Base-by-base conservation (phyloP, 2,329 filamentous ascomycete genomes). In the Trichoderma sp. region DNA sequence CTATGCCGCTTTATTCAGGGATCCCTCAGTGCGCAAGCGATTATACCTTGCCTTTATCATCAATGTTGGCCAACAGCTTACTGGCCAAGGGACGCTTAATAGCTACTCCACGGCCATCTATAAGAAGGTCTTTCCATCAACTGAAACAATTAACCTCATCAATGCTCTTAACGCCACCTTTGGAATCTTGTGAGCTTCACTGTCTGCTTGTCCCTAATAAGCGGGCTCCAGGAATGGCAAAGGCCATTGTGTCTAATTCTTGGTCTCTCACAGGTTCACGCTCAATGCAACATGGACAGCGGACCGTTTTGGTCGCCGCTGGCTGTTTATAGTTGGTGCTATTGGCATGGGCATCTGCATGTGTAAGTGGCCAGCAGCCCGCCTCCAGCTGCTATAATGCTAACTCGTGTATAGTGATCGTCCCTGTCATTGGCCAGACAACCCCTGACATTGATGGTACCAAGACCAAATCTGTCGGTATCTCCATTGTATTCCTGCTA, bases 211-310 rank as follows among this genome's bases (percentile, higher is more conserved):
- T n/a, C 1, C 10, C 39, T n/a, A 18, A 18, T 39, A 18, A 39
- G 18, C 16, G 2, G 37, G 7, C 5, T 39, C 7, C 37, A 18
- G 37, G 14, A 7, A 7, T 39, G 4, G 13, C 18, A 39, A 39
- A 11, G 11, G 1, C 3, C 6, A 8, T 43, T 6, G 14, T 43
- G 39, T n/a, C 39, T 43, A 43, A 43, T 3, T 10, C 18, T 43
- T 18, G 16, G 7, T 43, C 5, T n/a, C 39, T 18, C 6, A n/a
- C 21, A 61, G 59, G 4, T 61, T 61, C 59, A 61, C 59, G 8
- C 59, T 60, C 7, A 60, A 60, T 43, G 59, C 59, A 5, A 60
- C 59, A 18, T 60, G 59, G 59, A 61, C 59, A 26, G 59, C 59
- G 14, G 59, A 61, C 39, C 59, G 43, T 18, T 61, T 61, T 61